Evolutionary conservation across 2,329 filamentous ascomycete genomes (phyloP), one percentile per base, ranked within the genome.

Genomic region (Colletotrichum lupini): DNA sequence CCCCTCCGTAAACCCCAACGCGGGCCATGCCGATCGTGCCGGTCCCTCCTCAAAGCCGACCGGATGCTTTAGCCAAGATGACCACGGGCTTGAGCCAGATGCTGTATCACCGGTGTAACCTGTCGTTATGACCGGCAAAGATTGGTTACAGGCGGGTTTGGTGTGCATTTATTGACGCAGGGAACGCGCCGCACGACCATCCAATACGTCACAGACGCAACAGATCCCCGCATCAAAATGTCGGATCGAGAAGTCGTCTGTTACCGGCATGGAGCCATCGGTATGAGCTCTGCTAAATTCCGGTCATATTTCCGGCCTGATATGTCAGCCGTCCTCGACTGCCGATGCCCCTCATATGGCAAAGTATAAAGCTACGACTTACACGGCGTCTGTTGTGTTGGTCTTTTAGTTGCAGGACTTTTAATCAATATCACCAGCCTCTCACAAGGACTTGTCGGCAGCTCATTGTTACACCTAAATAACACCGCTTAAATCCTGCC

Each of bases 221-320:
- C 5, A 5, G 22, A 46, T 37, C 68, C 57, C 68, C 68, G 64
- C 64, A 72, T 28, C 26, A 32, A 6, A 28, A 6, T 7, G 14
- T 53, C 30, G 30, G 12, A 53, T 19, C 30, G 24, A 2, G 19
- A 32, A 24, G 22, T 35, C 37, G 16, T 35, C 30, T 67, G 64
- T 49, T 52, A 32, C n/a, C 55, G 30, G 37, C 37, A 42, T 42
- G 37, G 37, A n/a, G 4, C 19, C 32, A 22, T 59, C 57, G 57
- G 28, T 14, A 12, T 26, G 24, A 12, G 22, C 5, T 7, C 24
- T 30, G 32, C 57, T 62, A 68, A 62, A 68, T 62, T 68, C 68
- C 68, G 64, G 37, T 4, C 28, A 22, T 72, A 72, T 68, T 37
- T 58, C 68, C 68, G 68, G 16, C 3, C n/a, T 62, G 9, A 46